Evolutionary conservation across 345 rosid genomes (phyloP).

Genomic region (Mercurialis annua): DNA sequence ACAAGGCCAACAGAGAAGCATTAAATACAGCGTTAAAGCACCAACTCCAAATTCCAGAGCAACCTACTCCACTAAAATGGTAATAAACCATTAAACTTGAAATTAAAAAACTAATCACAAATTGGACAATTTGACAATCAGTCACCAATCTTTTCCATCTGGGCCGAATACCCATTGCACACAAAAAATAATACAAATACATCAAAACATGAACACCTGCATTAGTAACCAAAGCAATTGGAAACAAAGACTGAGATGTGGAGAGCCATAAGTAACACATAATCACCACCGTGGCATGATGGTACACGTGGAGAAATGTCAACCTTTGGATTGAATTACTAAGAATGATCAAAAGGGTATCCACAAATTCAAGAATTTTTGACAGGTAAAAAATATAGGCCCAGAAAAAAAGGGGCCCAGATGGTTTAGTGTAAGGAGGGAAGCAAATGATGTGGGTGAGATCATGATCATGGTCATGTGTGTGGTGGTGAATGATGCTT

Average conservation of each 20-base stretch:
- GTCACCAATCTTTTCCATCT: conserved; percentile 67
- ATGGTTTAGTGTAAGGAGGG: conserved; percentile 40
- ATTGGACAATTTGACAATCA: conserved; percentile 60
- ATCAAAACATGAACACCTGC: conserved; percentile 53
- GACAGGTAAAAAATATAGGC: conserved; percentile 62
- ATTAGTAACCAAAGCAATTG: conserved; percentile 51
- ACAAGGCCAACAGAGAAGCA: conserved; percentile 47
- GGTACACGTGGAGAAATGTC: conserved; percentile 71
- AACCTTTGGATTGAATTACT: conserved; percentile 44
- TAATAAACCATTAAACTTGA: conserved; percentile 37
- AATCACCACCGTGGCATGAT: conserved; percentile 54
- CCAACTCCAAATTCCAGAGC: conserved; percentile 58
- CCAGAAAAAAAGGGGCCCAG: conserved; percentile 72
- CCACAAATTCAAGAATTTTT: conserved; percentile 51
- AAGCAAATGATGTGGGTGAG: conserved; percentile 43
- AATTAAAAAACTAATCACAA: conserved; percentile 40
- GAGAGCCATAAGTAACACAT: conserved; percentile 55
- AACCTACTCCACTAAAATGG: conserved; percentile 47
- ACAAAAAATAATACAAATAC: conserved; percentile 52
- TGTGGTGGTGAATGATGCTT: conserved; percentile 35
- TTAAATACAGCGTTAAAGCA: conserved; percentile 52
- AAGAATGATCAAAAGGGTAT: conserved; percentile 53
- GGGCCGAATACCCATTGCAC: conserved; percentile 49
- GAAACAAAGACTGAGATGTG: conserved; percentile 48
- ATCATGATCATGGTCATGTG: no score